A percentile compares a stretch with the other conserved stretches of the same genome.
Evolutionary conservation across 257 asterid species (phyloP).

Genomic region (Solanum phureja): DNA sequence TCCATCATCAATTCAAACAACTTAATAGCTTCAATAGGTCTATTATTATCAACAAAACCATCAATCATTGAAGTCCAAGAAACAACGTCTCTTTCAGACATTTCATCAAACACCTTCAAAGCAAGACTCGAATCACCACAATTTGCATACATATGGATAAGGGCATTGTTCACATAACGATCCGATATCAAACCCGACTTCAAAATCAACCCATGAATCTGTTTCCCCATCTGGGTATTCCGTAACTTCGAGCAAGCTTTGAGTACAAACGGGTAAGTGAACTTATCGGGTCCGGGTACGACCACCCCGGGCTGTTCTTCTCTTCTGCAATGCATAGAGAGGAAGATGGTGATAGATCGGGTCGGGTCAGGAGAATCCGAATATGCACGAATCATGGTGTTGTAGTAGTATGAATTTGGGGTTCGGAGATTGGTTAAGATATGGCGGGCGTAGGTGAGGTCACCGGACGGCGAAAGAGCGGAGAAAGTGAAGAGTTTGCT

Average conservation of each 20-base stretch:
- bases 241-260: slow-evolving; percentile 14
- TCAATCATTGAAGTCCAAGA: slow-evolving; percentile 25
- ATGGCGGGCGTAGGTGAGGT: slow-evolving; percentile 14
- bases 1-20: slow-evolving; percentile 16
- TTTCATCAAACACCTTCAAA: slow-evolving; percentile 12
- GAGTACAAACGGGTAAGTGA: slow-evolving; percentile 19
- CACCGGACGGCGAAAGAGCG: slow-evolving; percentile 21
- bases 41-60: slow-evolving; percentile 14
- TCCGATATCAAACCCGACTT: slow-evolving; percentile 7
- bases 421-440: slow-evolving; percentile 6
- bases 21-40: slow-evolving; percentile 14
- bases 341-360: slow-evolving; percentile 10
- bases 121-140: slow-evolving; percentile 2
- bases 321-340: slow-evolving; percentile 3
- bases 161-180: slow-evolving; percentile 7
- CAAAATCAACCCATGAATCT: slow-evolving; percentile 7
- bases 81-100: slow-evolving; percentile 20
- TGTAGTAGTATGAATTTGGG: slow-evolving; percentile 16
- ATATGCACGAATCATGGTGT: slow-evolving; percentile 20
- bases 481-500: slow-evolving; percentile 23
- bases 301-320: not conserved
- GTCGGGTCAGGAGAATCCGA: slow-evolving; percentile 15
- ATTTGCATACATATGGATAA: slow-evolving; percentile 14
- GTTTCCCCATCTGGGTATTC: slow-evolving; percentile 2
- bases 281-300: slow-evolving; percentile 17